These are phyloP conservation scores for Musa itinerans DNA, from an alignment of 176 grass and related monocot species.

Conservation along the genomic window DNA sequence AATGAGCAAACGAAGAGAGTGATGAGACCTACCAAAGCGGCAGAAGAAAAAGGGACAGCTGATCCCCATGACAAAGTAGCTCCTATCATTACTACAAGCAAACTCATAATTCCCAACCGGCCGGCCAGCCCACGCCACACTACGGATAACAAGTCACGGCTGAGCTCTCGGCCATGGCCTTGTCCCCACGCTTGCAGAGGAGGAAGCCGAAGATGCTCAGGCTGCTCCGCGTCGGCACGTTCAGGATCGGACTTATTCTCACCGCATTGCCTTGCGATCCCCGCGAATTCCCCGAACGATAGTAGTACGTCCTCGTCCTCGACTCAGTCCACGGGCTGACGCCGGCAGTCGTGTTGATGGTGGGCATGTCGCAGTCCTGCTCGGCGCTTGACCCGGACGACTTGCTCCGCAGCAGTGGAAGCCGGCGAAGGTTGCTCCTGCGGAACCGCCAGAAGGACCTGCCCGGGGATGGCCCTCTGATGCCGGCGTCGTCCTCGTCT, in stretches of 20 bases:
- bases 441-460: no score
- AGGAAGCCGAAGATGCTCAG: background rate
- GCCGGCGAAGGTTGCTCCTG: background rate
- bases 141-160: background rate
- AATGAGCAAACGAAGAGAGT: no score
- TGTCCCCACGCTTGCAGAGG: conserved; percentile 12
- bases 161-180: conserved; percentile 3
- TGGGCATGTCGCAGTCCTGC: no score
- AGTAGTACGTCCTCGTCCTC: conserved; percentile 2
- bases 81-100: conserved; percentile 11
- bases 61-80: background rate
- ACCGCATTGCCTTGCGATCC: background rate
- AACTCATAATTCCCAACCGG: background rate
- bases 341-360: background rate
- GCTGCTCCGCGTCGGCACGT: conserved; percentile 7
- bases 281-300: background rate
- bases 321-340: background rate
- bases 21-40: background rate
- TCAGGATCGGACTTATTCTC: conserved; percentile 6
- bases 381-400: background rate
- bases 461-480: background rate
- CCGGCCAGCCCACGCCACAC: background rate
- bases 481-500: background rate
- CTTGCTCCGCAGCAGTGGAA: conserved; percentile 15
- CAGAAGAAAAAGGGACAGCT: background rate